phyloP scores from a whole-genome alignment of 1,284 basidiomycete species.

The Malassezia sp. region DNA sequence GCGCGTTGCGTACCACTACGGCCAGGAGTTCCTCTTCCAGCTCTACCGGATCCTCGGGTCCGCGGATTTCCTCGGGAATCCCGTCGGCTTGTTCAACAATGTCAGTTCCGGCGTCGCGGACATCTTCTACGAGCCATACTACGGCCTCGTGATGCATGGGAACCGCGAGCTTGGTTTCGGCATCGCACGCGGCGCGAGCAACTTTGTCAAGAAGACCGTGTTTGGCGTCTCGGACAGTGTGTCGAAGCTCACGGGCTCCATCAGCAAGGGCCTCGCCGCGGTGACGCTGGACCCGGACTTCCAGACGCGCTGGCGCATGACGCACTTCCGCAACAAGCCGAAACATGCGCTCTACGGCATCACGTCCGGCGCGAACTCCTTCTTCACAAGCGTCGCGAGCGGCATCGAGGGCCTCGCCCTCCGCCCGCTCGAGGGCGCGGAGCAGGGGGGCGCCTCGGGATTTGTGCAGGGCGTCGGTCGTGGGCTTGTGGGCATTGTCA shows the following conservation, averaged over 20 bases:
- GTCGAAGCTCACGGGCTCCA: slow-evolving; percentile 91
- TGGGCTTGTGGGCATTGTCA: slow-evolving; percentile 83
- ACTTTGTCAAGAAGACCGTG: slow-evolving; percentile 93
- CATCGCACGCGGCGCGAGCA: slow-evolving; percentile 89
- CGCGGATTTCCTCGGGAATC: slow-evolving; percentile 72
- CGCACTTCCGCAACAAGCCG: slow-evolving; percentile 81
- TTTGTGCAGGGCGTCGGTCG: slow-evolving; percentile 98
- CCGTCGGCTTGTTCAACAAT: slow-evolving; percentile 93
- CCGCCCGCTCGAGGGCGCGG: slow-evolving; percentile 93
- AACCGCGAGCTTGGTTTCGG: slow-evolving; percentile 89
- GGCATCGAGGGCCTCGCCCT: slow-evolving; percentile 92
- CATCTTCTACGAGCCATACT: slow-evolving; percentile 97
- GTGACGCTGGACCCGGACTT: slow-evolving; percentile 94
- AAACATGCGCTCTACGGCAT: slow-evolving; percentile 92
- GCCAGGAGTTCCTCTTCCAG: slow-evolving; percentile 84
- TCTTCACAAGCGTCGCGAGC: slow-evolving; percentile 85
- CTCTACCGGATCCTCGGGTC: slow-evolving; percentile 91
- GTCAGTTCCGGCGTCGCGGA: slow-evolving; percentile 97
- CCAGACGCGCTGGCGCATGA: slow-evolving; percentile 76
- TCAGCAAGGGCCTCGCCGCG: slow-evolving; percentile 92
- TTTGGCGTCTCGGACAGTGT: slow-evolving; percentile 92
- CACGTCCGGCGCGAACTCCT: slow-evolving; percentile 80
- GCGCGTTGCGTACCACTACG: slow-evolving; percentile 82
- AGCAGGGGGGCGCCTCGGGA: slow-evolving; percentile 80
- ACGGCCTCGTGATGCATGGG: slow-evolving; percentile 92